Conservation (phyloP, 169 alveolate genomes). For the Toxoplasma gondii region DNA sequence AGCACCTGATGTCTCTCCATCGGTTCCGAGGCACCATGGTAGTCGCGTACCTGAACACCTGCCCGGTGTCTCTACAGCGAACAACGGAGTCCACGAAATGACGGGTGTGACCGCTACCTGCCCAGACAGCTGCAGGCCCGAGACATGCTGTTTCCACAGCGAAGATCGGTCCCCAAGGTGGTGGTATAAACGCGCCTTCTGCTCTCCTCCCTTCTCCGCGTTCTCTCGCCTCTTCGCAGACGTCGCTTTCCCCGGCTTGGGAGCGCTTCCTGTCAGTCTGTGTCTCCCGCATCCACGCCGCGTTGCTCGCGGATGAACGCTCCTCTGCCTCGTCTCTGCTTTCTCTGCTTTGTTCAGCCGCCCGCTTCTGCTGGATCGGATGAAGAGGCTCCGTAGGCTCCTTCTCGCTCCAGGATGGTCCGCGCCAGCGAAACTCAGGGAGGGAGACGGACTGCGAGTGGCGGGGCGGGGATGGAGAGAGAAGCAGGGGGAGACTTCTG, state of each 20-base stretch:
- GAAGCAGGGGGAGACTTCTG: not conserved
- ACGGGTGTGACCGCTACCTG: not conserved
- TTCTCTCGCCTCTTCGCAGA: not conserved
- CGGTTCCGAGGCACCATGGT: not conserved
- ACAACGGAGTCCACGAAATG: not conserved
- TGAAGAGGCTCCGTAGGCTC: not conserved
- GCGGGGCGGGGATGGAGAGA: not conserved
- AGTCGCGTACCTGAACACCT: not conserved
- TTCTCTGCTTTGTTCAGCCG: not conserved
- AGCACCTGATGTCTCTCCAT: too few relatives aligned
- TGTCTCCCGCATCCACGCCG: not conserved
- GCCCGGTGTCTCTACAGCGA: slow-evolving; percentile 31
- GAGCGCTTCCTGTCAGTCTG: not conserved
- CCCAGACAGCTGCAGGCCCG: slow-evolving; percentile 32
- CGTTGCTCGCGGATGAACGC: too few relatives aligned
- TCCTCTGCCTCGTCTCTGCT: not conserved
- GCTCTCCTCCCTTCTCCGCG: not conserved
- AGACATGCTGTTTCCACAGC: slow-evolving; percentile 33
- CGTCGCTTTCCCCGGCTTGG: not conserved
- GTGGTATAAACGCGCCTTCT: not conserved
- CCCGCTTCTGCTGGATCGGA: not conserved
- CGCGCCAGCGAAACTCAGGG: not conserved
- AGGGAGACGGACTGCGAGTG: not conserved
- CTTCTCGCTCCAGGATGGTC: not conserved
- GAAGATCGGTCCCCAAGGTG: not conserved